Base-by-base conservation (phyloP, 805 yeast species). In the Saccharomyces kudriavzevii region DNA sequence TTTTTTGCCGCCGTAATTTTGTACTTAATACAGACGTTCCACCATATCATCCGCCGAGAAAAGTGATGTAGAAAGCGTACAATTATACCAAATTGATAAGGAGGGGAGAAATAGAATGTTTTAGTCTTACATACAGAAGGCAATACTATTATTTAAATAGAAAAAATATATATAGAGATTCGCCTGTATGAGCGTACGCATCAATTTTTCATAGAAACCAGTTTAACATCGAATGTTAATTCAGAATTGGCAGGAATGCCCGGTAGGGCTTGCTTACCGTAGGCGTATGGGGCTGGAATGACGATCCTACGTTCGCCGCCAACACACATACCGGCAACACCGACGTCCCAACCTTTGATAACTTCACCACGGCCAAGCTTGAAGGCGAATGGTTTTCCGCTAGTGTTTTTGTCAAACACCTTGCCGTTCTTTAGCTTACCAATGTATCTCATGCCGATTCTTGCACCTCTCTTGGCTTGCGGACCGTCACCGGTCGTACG, bases 301-400 rank as follows among this genome's bases (percentile, higher is more conserved):
- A 89, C 81, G 62, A 94, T 89, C 78, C 98, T 85, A 81, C 99
- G 91, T 81, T 94, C 99, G 69, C 98, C 98, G 68, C 97, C 97
- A 69, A 89, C 96, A 54, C 95, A 84, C 97, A 94, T 91, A 71
- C 98, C 98, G 56, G 92, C 90, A 65, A 94, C 94, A 80, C 99
- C 99, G 67, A 92, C 81, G 71, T 94, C 99, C 89, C 96, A 94
- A 60, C 98, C 99, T 74, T 89, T 89, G 79, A 94, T 94, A 63
- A 96, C 97, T 77, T 94, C 99, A 70, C 98, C 99, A 73, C 86
- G 87, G 67, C 99, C 99, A 64, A 94, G 81, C 58, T 81, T 82
- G 76, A 94, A 94, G 60, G 75, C 74, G 74, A 94, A 94, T 68
- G 99, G 99, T 78, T 89, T 92, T 66, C 99, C 99, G 60, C 85